A percentile compares a stretch with the other conserved stretches of the same genome.
Evolutionary conservation across 2,329 filamentous ascomycete species (phyloP).

Genomic region (Aspergillus pseudoviridinutans): DNA sequence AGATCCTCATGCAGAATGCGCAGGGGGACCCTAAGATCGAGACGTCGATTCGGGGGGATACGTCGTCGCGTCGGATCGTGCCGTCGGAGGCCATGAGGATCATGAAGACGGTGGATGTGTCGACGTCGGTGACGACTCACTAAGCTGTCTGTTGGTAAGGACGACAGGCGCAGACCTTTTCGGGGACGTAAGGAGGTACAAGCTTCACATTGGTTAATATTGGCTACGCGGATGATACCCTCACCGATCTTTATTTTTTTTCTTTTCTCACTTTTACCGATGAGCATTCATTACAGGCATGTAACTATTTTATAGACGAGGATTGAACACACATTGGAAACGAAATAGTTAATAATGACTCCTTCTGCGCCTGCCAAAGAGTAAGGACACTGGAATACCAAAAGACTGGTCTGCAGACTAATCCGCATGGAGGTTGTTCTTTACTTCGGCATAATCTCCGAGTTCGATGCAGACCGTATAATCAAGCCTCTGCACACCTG

Average conservation of each 20-base stretch:
- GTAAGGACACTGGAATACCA: no score
- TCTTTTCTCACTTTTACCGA: neutral
- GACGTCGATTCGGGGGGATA: constrained; percentile 22
- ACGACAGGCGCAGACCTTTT: neutral
- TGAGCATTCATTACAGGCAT: neutral
- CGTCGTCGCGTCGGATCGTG: neutral
- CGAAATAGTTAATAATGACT: neutral
- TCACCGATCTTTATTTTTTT: neutral
- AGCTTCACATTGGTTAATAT: neutral
- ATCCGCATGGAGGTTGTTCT: no score
- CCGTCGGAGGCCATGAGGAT: constrained; percentile 14
- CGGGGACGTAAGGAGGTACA: neutral
- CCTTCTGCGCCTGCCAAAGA: no score
- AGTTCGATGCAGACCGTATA: no score
- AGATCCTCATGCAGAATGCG: constrained; percentile 22
- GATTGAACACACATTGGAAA: neutral
- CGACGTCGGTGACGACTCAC: constrained; percentile 15
- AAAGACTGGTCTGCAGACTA: no score
- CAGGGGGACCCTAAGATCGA: constrained; percentile 25
- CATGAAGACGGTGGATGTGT: constrained; percentile 27
- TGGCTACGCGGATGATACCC: neutral
- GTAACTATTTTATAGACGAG: neutral
- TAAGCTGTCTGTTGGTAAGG: neutral
- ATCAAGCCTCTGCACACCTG: no score
- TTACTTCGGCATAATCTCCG: no score